phyloP scores from a whole-genome alignment of 2,329 filamentous ascomycete genomes.

The Corynespora cassiicola region DNA sequence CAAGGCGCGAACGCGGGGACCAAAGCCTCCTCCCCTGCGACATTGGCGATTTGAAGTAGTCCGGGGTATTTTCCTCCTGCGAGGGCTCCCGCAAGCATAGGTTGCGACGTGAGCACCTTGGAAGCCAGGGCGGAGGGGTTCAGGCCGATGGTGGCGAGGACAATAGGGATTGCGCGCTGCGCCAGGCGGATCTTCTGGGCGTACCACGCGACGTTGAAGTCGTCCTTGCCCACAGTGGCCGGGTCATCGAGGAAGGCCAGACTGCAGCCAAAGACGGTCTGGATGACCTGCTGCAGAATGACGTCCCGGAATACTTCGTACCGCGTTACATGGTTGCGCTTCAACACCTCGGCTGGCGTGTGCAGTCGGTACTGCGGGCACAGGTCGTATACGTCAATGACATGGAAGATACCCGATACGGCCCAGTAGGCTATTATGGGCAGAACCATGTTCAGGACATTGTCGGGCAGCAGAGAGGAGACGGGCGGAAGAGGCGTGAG shows the following conservation, averaged over 20 bases:
- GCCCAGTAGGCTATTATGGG: slow-evolving; percentile 89
- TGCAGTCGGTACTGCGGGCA: slow-evolving; percentile 93
- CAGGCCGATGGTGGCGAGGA: slow-evolving; percentile 76
- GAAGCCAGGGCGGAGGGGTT: slow-evolving; percentile 78
- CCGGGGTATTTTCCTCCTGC: slow-evolving; percentile 83
- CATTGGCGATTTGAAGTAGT: slow-evolving; percentile 65
- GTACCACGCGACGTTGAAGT: slow-evolving; percentile 90
- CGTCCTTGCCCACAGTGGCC: slow-evolving; percentile 77
- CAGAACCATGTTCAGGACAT: slow-evolving; percentile 75
- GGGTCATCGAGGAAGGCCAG: slow-evolving; percentile 75
- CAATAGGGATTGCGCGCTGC: slow-evolving; percentile 76
- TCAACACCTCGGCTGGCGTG: slow-evolving; percentile 87
- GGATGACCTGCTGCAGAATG: slow-evolving; percentile 87
- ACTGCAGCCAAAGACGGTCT: slow-evolving; percentile 73
- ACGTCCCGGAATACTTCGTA: slow-evolving; percentile 91
- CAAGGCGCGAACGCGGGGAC: slow-evolving; percentile 80
- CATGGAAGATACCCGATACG: slow-evolving; percentile 84
- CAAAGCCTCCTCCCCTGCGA: slow-evolving; percentile 55
- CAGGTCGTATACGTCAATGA: slow-evolving; percentile 82
- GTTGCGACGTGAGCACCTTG: slow-evolving; percentile 74
- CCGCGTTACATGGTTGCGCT: slow-evolving; percentile 84
- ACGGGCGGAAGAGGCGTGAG: slow-evolving; percentile 74
- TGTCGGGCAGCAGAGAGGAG: slow-evolving; percentile 80
- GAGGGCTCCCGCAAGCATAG: slow-evolving; percentile 76
- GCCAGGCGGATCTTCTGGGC: slow-evolving; percentile 80